Conservation (phyloP, 106 monocot genomes). For the Dendrobium catenatum region DNA sequence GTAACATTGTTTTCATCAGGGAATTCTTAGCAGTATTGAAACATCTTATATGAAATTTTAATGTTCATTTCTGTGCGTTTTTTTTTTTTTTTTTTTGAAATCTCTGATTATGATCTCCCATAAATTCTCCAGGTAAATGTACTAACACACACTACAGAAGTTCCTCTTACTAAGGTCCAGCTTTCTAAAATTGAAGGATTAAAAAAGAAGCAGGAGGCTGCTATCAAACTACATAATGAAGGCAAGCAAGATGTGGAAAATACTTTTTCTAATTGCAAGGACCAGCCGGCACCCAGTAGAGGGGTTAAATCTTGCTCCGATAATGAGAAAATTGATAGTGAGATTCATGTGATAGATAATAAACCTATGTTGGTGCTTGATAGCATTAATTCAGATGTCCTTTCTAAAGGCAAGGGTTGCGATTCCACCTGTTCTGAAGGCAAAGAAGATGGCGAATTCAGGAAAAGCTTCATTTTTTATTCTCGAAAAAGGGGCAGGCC, state of each 20-base stretch:
- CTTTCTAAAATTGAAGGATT: constrained; percentile 10
- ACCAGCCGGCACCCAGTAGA: not conserved
- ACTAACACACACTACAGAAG: constrained; percentile 34
- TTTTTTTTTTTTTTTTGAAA: not conserved
- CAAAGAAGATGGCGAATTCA: not conserved
- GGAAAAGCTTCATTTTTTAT: no score
- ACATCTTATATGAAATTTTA: not conserved
- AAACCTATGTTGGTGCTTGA: not conserved
- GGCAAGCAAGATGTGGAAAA: no score
- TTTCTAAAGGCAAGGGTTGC: not conserved
- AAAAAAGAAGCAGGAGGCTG: constrained; percentile 12
- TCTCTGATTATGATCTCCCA: not conserved
- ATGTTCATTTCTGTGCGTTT: not conserved
- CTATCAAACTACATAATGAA: not conserved
- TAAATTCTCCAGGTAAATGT: constrained; percentile 34
- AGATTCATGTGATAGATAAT: not conserved
- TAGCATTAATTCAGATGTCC: not conserved
- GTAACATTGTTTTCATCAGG: no score
- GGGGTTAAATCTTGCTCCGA: not conserved
- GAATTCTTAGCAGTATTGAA: no score
- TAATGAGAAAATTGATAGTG: not conserved
- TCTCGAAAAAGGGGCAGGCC: constrained; percentile 1
- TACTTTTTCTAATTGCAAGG: not conserved
- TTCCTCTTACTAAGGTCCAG: not conserved
- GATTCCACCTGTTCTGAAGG: not conserved